phyloP scores from a whole-genome alignment of 179 eudicot genomes.

The Pouteria campechiana region DNA sequence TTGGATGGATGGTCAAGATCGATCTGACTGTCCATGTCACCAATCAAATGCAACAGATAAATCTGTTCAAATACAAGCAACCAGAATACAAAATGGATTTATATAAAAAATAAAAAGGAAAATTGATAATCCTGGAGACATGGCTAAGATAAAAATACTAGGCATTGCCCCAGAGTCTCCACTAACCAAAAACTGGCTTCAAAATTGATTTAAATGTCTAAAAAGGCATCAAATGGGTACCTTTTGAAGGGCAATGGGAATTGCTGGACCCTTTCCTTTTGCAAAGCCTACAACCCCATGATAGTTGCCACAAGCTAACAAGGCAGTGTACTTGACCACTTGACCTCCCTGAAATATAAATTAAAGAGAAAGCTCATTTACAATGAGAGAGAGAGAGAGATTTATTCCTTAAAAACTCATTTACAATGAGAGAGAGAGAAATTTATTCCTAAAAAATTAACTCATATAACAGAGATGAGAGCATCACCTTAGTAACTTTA shows the following conservation, averaged over 20 bases:
- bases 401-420: no score
- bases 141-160: no score
- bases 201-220: no score
- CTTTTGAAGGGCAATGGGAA: constrained; percentile 74
- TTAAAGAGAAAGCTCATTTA: neutral
- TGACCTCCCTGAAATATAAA: constrained; percentile 61
- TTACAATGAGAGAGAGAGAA: constrained; percentile 1
- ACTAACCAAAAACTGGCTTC: no score
- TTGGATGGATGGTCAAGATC: no score
- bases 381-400: neutral
- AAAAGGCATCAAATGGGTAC: constrained; percentile 19
- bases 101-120: no score
- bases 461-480: constrained; percentile 5
- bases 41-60: no score
- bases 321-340: constrained; percentile 61
- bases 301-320: constrained; percentile 89
- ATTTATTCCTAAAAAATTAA: no score
- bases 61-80: constrained; percentile 4
- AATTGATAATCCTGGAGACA: no score
- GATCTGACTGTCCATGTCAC: no score
- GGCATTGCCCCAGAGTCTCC: no score
- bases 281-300: constrained; percentile 86
- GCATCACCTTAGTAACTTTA: constrained; percentile 79
- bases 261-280: constrained; percentile 77
- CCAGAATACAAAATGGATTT: no score